Evolutionary conservation across 2,329 filamentous ascomycete genomes (phyloP).

Genomic region (Stromatinia cepivora): DNA sequence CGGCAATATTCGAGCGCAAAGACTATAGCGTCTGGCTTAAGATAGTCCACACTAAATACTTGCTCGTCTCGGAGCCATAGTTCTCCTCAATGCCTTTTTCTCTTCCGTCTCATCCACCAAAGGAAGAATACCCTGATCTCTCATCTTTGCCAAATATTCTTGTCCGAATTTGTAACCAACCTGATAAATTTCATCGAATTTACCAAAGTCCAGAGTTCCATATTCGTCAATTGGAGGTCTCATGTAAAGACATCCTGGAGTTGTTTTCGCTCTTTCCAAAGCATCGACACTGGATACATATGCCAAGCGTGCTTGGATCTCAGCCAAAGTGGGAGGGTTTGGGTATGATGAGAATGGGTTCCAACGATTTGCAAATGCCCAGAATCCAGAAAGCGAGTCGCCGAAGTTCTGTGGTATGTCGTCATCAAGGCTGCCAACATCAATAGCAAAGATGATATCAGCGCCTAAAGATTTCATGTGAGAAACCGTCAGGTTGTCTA

Average conservation of each 20-base stretch:
- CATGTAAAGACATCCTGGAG: slow-evolving; percentile 93
- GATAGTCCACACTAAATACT: slow-evolving; percentile 57
- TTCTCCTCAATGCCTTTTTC: slow-evolving; percentile 73
- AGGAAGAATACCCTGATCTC: slow-evolving; percentile 73
- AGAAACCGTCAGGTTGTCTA: slow-evolving; percentile 94
- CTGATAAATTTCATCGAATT: slow-evolving; percentile 95
- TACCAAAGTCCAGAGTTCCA: slow-evolving; percentile 92
- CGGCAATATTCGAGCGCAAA: background rate
- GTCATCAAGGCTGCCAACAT: slow-evolving; percentile 91
- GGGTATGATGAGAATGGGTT: slow-evolving; percentile 88
- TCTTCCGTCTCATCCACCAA: slow-evolving; percentile 71
- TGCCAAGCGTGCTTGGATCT: slow-evolving; percentile 91
- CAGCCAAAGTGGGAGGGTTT: slow-evolving; percentile 90
- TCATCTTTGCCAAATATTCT: slow-evolving; percentile 73
- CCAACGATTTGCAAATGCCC: slow-evolving; percentile 95
- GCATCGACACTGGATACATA: slow-evolving; percentile 96
- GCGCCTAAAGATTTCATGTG: slow-evolving; percentile 96
- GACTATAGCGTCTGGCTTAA: background rate
- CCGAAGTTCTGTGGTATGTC: slow-evolving; percentile 89
- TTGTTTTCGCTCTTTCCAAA: slow-evolving; percentile 87
- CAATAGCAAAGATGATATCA: slow-evolving; percentile 91
- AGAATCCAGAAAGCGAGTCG: slow-evolving; percentile 90
- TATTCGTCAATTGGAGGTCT: slow-evolving; percentile 91
- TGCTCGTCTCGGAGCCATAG: slow-evolving; percentile 75
- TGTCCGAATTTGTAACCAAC: slow-evolving; percentile 85